phyloP scores from a whole-genome alignment of 179 eudicot species.

The Monotropa hypopitys region DNA sequence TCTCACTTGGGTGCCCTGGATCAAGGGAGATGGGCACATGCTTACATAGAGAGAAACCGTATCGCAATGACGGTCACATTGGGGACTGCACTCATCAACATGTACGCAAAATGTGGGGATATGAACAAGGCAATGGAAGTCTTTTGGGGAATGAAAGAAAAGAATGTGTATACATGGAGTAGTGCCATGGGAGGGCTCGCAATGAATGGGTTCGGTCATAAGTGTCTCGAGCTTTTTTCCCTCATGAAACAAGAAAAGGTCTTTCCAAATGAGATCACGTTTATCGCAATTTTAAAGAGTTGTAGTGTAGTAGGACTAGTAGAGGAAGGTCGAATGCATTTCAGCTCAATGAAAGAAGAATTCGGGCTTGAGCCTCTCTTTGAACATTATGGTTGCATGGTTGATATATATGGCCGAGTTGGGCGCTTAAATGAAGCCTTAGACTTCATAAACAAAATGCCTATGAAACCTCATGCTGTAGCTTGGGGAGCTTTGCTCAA shows the following conservation, averaged over 20 bases:
- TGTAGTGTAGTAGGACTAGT: constrained; percentile 14
- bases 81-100: too few relatives aligned
- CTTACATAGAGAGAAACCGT: too few relatives aligned
- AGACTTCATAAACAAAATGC: constrained; percentile 15
- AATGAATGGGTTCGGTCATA: constrained; percentile 14
- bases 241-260: constrained; percentile 14
- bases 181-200: constrained; percentile 17
- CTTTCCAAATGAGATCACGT: constrained; percentile 15
- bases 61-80: too few relatives aligned
- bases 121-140: neutral
- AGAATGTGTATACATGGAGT: constrained; percentile 20
- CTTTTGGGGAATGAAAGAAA: constrained; percentile 18
- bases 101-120: too few relatives aligned
- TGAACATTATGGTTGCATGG: constrained; percentile 23
- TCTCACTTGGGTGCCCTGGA: too few relatives aligned
- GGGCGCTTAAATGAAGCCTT: constrained; percentile 16
- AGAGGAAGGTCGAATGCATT: constrained; percentile 14
- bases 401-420: constrained; percentile 16
- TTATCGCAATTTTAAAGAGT: constrained; percentile 12
- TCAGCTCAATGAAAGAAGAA: constrained; percentile 9
- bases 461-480: constrained; percentile 11
- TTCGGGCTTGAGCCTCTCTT: constrained; percentile 13
- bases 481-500: constrained; percentile 20
- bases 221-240: constrained; percentile 15
- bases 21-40: too few relatives aligned